Evolutionary conservation across 169 alveolate genomes (phyloP).

Genomic region (Pseudocohnilembus persalinus): DNA sequence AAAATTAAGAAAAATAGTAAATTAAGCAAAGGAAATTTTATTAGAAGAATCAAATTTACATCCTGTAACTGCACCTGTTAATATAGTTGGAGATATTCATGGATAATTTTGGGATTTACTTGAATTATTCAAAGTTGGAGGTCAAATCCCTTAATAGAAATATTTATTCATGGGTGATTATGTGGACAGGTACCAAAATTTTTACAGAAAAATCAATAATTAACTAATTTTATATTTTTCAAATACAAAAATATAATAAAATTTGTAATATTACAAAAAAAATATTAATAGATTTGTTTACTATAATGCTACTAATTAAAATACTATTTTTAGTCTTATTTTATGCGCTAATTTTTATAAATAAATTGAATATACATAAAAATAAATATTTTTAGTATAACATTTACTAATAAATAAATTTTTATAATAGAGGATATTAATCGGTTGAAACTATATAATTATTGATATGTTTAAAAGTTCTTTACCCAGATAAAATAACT

Average conservation of each 20-base stretch:
- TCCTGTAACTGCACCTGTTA: conserved; percentile 82
- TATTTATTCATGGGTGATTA: conserved; percentile 84
- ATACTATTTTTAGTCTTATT: no score
- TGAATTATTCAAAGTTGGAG: conserved; percentile 76
- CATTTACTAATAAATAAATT: no score
- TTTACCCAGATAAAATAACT: conserved; percentile 75
- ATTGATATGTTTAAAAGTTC: conserved; percentile 65
- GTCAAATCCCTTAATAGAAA: conserved; percentile 64
- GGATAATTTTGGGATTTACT: conserved; percentile 79
- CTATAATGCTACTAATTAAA: no score
- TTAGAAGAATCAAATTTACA: conserved; percentile 81
- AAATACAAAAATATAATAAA: no score
- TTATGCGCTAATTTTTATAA: no score
- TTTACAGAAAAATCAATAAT: conserved; percentile 17
- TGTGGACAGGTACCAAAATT: conserved; percentile 58
- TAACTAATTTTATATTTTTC: no score
- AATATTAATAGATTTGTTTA: no score
- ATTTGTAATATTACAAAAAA: no score
- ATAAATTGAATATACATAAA: no score
- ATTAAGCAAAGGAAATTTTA: conserved; percentile 68
- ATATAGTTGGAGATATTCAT: conserved; percentile 84
- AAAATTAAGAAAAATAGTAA: not conserved
- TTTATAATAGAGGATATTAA: conserved; percentile 77
- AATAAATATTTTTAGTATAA: no score
- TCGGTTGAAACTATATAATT: conserved; percentile 74